Evolutionary conservation across 2,329 filamentous ascomycete species (phyloP).

Genomic region (Colletotrichum musicola): DNA sequence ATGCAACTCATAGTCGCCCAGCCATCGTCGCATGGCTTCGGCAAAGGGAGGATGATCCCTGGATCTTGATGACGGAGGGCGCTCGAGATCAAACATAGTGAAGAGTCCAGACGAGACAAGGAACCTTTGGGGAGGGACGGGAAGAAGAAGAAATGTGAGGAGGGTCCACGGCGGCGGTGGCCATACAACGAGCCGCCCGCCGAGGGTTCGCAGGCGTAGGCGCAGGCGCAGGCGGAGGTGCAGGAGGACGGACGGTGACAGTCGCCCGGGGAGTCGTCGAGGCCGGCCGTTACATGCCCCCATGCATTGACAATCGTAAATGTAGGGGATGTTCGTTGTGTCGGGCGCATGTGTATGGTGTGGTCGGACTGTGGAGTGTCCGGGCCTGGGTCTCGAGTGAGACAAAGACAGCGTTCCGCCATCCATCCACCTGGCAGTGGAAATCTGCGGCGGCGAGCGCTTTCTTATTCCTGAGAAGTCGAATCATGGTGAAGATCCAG

Average conservation of each 20-base stretch:
- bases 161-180: slow-evolving; percentile 10
- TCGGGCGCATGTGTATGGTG: not conserved
- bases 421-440: slow-evolving; percentile 25
- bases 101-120: slow-evolving; percentile 35
- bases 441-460: slow-evolving; percentile 35
- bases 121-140: not conserved
- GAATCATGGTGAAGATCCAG: slow-evolving; percentile 37
- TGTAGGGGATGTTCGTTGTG: slow-evolving; percentile 14
- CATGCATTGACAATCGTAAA: no score
- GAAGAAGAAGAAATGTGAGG: slow-evolving; percentile 30
- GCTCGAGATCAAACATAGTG: slow-evolving; percentile 20
- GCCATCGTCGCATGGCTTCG: slow-evolving; percentile 35
- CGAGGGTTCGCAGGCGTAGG: slow-evolving; percentile 26
- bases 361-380: slow-evolving; percentile 11
- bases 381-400: slow-evolving; percentile 4
- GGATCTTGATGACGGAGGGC: slow-evolving; percentile 17
- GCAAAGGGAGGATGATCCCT: slow-evolving; percentile 32
- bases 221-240: slow-evolving; percentile 2
- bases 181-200: slow-evolving; percentile 28
- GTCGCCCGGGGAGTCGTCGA: slow-evolving; percentile 8
- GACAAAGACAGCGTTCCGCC: slow-evolving; percentile 6
- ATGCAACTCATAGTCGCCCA: slow-evolving; percentile 32
- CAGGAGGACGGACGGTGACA: not conserved
- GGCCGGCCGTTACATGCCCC: slow-evolving; percentile 25
- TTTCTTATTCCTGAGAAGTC: slow-evolving; percentile 33